phyloP scores from a whole-genome alignment of 805 yeast species.

The Saturnispora kantuleensis region DNA sequence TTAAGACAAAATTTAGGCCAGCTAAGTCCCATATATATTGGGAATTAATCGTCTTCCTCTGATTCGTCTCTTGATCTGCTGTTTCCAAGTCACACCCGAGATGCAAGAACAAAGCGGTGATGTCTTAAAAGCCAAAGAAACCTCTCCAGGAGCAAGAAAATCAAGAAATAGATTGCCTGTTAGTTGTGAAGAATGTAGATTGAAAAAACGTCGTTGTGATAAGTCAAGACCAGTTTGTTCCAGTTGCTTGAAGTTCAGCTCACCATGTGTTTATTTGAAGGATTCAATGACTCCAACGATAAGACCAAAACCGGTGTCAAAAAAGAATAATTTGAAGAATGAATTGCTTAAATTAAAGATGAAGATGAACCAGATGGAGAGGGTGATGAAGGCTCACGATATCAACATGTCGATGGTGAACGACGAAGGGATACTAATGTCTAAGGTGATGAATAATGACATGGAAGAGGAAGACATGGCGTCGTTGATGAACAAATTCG shows the following conservation, averaged over 20 bases:
- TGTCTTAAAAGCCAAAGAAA: too few relatives aligned
- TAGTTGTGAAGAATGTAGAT: constrained; percentile 39
- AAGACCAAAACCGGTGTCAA: constrained; percentile 11
- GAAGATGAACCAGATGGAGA: constrained; percentile 31
- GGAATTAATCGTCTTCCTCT: too few relatives aligned
- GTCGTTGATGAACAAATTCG: constrained; percentile 31
- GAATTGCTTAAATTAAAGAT: constrained; percentile 32
- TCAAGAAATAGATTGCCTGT: constrained; percentile 35
- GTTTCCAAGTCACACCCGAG: too few relatives aligned
- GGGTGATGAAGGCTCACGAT: constrained; percentile 22
- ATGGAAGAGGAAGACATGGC: constrained; percentile 29
- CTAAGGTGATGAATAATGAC: constrained; percentile 2
- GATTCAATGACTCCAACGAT: constrained; percentile 19
- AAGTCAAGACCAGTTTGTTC: constrained; percentile 23
- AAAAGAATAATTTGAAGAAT: constrained; percentile 28
- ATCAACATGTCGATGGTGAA: constrained; percentile 19
- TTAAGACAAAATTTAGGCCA: too few relatives aligned
- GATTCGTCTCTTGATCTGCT: too few relatives aligned
- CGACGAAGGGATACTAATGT: constrained; percentile 1
- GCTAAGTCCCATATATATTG: too few relatives aligned
- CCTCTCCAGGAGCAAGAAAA: constrained; percentile 23
- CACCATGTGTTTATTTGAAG: constrained; percentile 34
- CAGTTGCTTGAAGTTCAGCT: too few relatives aligned
- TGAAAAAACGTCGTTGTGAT: constrained; percentile 39
- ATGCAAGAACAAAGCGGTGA: too few relatives aligned